Evolutionary conservation across 352 stramenopile species (phyloP).

Genomic region (Phytopythium kandeliae): DNA sequence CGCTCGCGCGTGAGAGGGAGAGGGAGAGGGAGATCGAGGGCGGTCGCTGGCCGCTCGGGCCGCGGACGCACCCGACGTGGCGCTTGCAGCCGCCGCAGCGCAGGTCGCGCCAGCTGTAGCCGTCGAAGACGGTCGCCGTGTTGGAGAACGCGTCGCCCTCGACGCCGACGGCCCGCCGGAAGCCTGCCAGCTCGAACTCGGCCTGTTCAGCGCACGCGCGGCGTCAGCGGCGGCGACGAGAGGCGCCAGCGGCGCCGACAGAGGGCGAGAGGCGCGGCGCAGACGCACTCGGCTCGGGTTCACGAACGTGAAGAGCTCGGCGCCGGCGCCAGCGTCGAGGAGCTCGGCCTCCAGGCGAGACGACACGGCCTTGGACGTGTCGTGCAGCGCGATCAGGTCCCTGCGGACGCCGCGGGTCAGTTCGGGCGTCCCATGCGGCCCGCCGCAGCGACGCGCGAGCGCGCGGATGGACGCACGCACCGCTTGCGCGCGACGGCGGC

Average conservation of each 20-base stretch:
- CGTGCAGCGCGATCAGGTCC: slow-evolving; percentile 63
- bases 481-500: slow-evolving; percentile 57
- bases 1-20: slow-evolving; percentile 1
- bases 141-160: slow-evolving; percentile 62
- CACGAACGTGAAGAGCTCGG: slow-evolving; percentile 73
- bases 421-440: no score
- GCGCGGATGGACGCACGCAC: slow-evolving; percentile 16
- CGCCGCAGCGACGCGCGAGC: background rate
- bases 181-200: slow-evolving; percentile 75
- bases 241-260: no score
- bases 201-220: no score
- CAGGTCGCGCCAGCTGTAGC: slow-evolving; percentile 79
- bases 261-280: no score
- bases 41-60: background rate
- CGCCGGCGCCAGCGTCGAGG: slow-evolving; percentile 32
- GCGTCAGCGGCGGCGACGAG: no score
- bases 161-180: slow-evolving; percentile 50
- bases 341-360: slow-evolving; percentile 42
- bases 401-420: slow-evolving; percentile 22
- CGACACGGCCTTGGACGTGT: slow-evolving; percentile 69
- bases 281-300: slow-evolving; percentile 59
- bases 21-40: background rate
- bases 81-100: slow-evolving; percentile 68
- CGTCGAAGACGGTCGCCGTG: slow-evolving; percentile 73
- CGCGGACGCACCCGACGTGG: slow-evolving; percentile 48